Percentiles rank a stretch among this genome's conserved stretches.
Evolutionary conservation across 345 rosid species (phyloP).

Genomic region (Eucalyptus lansdowneana): DNA sequence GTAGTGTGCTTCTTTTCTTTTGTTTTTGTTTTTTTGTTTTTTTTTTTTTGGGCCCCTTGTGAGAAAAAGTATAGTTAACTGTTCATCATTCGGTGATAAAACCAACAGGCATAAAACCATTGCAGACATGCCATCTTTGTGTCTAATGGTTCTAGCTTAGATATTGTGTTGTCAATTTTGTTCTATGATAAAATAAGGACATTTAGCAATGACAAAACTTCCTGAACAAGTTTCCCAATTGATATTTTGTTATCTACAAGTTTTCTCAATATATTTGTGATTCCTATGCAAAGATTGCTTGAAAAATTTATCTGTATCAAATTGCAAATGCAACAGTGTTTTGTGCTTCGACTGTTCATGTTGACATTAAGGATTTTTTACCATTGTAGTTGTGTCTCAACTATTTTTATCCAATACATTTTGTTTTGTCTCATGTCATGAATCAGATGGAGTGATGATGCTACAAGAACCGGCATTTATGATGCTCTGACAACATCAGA

Average conservation of each 20-base stretch:
- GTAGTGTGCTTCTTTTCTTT: background rate
- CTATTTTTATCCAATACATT: background rate
- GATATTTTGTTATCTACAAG: background rate
- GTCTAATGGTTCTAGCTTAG: background rate
- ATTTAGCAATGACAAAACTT: background rate
- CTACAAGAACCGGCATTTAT: constrained; percentile 16
- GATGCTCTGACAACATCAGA: constrained; percentile 29
- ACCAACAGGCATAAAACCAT: background rate
- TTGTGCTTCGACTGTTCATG: background rate
- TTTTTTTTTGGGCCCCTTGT: background rate
- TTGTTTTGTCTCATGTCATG: background rate
- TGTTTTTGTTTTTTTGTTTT: no score
- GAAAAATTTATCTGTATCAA: background rate
- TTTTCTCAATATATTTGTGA: background rate
- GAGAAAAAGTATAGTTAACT: background rate
- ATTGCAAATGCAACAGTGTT: background rate
- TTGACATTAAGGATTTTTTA: background rate
- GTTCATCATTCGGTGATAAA: background rate
- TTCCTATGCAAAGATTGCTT: background rate
- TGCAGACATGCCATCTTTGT: background rate
- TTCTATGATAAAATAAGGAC: background rate
- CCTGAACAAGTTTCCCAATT: background rate
- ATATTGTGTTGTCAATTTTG: background rate
- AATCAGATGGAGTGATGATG: background rate
- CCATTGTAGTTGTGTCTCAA: background rate